Base-by-base conservation (phyloP, 1,284 basidiomycete species). In the Exobasidium cylindrosporum region DNA sequence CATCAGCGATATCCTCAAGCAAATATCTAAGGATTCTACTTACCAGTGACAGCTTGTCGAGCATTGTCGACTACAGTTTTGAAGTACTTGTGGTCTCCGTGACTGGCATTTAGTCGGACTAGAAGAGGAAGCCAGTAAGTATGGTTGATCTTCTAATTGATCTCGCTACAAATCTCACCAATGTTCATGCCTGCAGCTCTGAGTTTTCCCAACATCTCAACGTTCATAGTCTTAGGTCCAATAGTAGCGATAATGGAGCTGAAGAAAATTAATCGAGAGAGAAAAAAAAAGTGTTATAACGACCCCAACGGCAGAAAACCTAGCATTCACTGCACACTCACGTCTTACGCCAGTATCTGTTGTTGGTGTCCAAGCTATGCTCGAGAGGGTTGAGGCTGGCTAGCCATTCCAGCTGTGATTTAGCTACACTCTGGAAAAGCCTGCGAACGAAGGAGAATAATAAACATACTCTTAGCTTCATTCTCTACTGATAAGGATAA, bases 101-200 rank as follows among this genome's bases (percentile, higher is more conserved):
- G 77, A 23, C 71, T 74, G 52, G 76, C 76, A 60, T 79, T 79
- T 60, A 79, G 67, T 47, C 77, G 76, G 60, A 79, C 76, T 69
- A 43, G 17, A 47, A 23, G 17, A 40, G 49, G 56, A 29, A 29
- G n/a, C 43, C 24, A 47, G 55, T 21, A 47, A 53, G 4, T 49
- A 45, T 7, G 32, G 2, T 13, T 21, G 31, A 4, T 49, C n/a
- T 13, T 23, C 17, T 6, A 6, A 32, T 14, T 32, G 21, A 14
- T 14, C 24, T 10, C 6, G n/a, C n/a, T n/a, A 66, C 61, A n/a
- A 46, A 70, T 62, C 64, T 40, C 35, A 40, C 35, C 35, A 56
- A 79, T 79, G 69, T 79, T 79, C 72, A 79, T 77, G 44, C 77
- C 77, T 4, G 75, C 71, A 61, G 73, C 67, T 30, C 76, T 73